Conservation (phyloP, 345 rosid genomes). For the Syzygium jambos region DNA sequence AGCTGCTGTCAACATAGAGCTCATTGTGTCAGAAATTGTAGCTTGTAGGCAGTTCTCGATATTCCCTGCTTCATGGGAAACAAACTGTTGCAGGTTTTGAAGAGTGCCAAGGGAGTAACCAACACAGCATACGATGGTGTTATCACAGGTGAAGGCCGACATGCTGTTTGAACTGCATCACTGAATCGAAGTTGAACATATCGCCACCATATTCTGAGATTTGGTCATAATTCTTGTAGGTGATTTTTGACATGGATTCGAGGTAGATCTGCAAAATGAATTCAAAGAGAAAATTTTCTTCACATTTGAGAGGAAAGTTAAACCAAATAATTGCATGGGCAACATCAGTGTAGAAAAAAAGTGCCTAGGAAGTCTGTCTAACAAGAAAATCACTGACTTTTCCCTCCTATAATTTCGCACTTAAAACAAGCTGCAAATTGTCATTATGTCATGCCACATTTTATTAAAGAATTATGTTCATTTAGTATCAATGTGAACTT, state of each 20-base stretch:
- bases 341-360: too few species aligned
- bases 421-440: background rate
- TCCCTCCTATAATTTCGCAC: background rate
- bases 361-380: background rate
- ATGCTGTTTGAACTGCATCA: too few species aligned
- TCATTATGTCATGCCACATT: background rate
- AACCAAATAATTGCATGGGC: background rate
- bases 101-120: background rate
- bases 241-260: too few species aligned
- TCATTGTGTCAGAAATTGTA: background rate
- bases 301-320: too few species aligned
- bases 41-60: background rate
- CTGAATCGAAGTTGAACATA: background rate
- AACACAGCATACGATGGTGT: too few species aligned
- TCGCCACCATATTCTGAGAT: background rate
- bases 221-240: too few species aligned
- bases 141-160: too few species aligned
- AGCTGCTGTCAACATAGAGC: background rate
- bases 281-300: background rate
- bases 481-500: background rate
- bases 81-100: accelerated
- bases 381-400: background rate
- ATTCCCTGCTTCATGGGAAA: background rate
- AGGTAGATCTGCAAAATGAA: too few species aligned
- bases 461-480: too few species aligned